Percentiles rank a stretch among this genome's conserved stretches.
phyloP scores from a whole-genome alignment of 345 rosid genomes.

The Boechera stricta region DNA sequence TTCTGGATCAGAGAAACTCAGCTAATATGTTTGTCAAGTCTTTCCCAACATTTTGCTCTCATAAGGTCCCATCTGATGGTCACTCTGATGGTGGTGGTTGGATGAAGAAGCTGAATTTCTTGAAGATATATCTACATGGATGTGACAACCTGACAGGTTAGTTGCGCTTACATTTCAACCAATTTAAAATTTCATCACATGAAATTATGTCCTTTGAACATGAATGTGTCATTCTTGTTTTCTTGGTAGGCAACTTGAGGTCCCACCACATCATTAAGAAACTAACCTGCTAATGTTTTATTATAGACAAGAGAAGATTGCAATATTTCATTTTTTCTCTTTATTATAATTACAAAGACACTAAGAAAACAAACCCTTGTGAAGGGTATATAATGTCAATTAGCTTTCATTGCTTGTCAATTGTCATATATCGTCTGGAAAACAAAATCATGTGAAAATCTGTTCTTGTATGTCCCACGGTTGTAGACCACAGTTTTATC shows the following conservation, averaged over 20 bases:
- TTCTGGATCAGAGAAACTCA: background rate
- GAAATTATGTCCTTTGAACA: conserved; percentile 28
- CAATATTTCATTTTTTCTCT: background rate
- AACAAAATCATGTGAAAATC: conserved; percentile 28
- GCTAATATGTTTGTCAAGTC: conserved; percentile 13
- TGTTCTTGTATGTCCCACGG: conserved; percentile 32
- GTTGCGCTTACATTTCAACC: conserved; percentile 4
- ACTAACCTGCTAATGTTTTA: background rate
- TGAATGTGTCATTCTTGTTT: conserved; percentile 25
- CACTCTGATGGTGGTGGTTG: conserved; percentile 1
- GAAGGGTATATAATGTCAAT: conserved; percentile 8
- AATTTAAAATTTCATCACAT: background rate
- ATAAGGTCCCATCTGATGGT: conserved; percentile 25
- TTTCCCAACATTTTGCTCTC: conserved; percentile 7
- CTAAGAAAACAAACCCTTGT: conserved; percentile 25
- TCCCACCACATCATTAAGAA: conserved; percentile 24
- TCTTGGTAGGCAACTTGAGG: conserved; percentile 27
- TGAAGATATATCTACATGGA: conserved; percentile 6
- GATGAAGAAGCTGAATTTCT: background rate
- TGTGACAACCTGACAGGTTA: conserved; percentile 24
- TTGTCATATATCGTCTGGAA: conserved; percentile 8
- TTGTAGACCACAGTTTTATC: conserved; percentile 18
- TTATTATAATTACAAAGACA: background rate
- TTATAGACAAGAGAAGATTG: conserved; percentile 5
- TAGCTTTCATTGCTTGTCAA: conserved; percentile 30